Evolutionary conservation across 2,329 filamentous ascomycete genomes (phyloP), one percentile per base, ranked within the genome.

Genomic region (Fusarium euwallaceae): DNA sequence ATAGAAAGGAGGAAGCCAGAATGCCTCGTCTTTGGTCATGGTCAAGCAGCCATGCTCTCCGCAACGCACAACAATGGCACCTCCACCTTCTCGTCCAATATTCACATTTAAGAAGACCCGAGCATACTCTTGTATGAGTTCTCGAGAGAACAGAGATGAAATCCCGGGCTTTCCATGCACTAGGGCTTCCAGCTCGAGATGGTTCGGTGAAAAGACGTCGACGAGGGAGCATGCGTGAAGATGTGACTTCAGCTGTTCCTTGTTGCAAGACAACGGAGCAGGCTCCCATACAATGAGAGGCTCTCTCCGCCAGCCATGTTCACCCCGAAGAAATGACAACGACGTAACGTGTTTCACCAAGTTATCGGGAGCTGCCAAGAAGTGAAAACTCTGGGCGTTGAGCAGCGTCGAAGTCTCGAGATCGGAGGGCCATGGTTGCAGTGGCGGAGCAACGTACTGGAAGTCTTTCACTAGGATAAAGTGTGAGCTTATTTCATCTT

Each of bases 1-100:
- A 11, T 59, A 48, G 11, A 64, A 59, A 12, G 62, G 20, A 20
- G 62, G 62, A 16, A 58, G 12, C 62, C 62, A 58, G n/a, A 17
- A 9, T 20, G 37, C 2, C 17, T 59, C 16, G 6, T 29, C 4
- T 11, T 58, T 24, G 8, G 53, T 24, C 16, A 36, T 56, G 16
- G 27, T 14, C 16, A 48, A 36, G n/a, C 29, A 65, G 9, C 53
- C 51, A 48, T 65, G 39, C 27, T 65, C 53, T 10, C 62, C 39
- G n/a, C 53, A 59, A 6, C 62, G 39, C 20, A 65, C 39, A 11
- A 64, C 53, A 10, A 48, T 36, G 3, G 34, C 41, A 39, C 48
- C 51, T 39, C 43, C 16, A 6, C n/a, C 45, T 8, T 39, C 32
- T 45, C 29, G 10, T 8, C 61, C 36, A 17, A 64, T 22, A 22